phyloP scores from a whole-genome alignment of 345 rosid genomes.

The Arabidopsis suecica region DNA sequence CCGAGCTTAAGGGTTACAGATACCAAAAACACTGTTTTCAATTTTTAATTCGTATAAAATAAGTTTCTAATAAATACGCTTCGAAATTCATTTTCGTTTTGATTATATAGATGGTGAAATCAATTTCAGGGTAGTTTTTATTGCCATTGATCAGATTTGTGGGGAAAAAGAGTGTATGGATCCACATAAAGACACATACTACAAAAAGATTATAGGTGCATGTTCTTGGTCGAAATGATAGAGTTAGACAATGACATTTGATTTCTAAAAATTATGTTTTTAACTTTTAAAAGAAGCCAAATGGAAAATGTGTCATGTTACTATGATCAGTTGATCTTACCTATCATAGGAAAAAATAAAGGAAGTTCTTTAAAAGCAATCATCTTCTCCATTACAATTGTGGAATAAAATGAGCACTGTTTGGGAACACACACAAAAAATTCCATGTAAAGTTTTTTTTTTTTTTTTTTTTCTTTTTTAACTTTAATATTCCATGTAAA shows the following conservation, averaged over 20 bases:
- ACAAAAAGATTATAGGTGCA: not conserved
- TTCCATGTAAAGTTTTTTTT: not conserved
- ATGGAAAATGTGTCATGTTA: conserved; percentile 35
- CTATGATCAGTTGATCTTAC: conserved; percentile 39
- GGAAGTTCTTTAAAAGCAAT: conserved; percentile 35
- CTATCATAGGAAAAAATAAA: conserved; percentile 30
- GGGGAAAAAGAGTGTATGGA: not conserved
- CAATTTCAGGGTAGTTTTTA: not conserved
- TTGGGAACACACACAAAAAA: not conserved
- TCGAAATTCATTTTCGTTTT: no score
- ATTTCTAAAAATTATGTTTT: conserved; percentile 4
- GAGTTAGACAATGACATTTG: conserved; percentile 22
- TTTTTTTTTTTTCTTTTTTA: no score
- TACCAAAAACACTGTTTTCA: no score
- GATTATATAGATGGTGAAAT: not conserved
- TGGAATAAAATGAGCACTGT: conserved; percentile 29
- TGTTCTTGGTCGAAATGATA: conserved; percentile 35
- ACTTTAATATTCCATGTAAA: not conserved
- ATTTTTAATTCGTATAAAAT: no score
- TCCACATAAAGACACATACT: not conserved
- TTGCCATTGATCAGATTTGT: not conserved
- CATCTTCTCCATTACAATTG: conserved; percentile 33
- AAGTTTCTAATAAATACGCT: no score
- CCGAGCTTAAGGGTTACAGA: no score
- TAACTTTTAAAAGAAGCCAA: conserved; percentile 14